Evolutionary conservation across 139 green algal genomes (phyloP), one percentile per base, ranked within the genome.

Genomic region (Tetradesmus obliquus): DNA sequence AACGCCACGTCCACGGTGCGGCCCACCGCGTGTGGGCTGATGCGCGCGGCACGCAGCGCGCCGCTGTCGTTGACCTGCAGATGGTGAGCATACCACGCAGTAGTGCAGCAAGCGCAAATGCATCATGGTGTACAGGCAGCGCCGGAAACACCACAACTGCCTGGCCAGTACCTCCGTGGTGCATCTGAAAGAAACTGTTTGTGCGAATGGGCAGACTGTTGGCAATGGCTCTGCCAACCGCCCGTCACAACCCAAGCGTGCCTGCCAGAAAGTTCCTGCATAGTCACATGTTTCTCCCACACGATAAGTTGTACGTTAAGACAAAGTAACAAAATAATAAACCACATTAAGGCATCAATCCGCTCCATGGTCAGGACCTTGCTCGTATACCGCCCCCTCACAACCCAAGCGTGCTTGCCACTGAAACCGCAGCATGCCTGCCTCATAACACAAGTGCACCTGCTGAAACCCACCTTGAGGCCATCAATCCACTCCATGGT

Each of bases 1-100:
- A 99, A 99, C 9, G 96, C 93, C 12, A 96, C 93, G 12, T 97
- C 92, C 66, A 99, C 95, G 69, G 94, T 62, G 5, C 93, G 84
- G 45, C 93, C 96, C 19, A 98, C 97, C 15, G 95, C 91, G 0
- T 79, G 84, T 0, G 93, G 91, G 82, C 92, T 94, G 91, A 95
- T 96, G 82, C 83, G 45, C 6, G 84, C 76, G 6, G 74, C 45
- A 15, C 79, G 74, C 19, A 91, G 91, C 22, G 79, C 81, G 12
- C 53, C 10, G 6, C 22, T 76, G 85, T 93, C 85, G 51, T 88
- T 91, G 15, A 92, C 89, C 79, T 93, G 93, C 10, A 93, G 72
- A 0, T 69, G 55, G 22, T 71, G 45, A 55, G 10, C 17, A 3
- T 13, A 20, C 9, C 66, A 76, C 3, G 5, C 66, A 76, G 17